These are phyloP conservation scores for Hemerocallis citrina DNA, from an alignment of 106 monocot species.

Conservation along the genomic window DNA sequence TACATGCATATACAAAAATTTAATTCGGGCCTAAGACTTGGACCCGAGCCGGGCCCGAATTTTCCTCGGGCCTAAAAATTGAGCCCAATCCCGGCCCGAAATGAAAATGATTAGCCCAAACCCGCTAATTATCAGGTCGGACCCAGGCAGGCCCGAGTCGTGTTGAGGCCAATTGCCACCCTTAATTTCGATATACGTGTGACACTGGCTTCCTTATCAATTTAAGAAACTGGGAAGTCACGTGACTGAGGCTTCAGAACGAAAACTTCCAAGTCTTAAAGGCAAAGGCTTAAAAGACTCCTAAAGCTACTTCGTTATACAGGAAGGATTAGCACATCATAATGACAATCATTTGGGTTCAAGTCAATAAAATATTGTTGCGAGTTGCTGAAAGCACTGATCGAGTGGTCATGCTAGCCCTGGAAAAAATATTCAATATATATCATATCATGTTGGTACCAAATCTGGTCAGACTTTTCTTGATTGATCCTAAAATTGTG, in stretches of 20 bases:
- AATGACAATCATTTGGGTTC: neutral
- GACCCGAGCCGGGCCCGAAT: neutral
- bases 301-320: neutral
- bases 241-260: neutral
- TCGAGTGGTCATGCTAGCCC: neutral
- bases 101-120: neutral
- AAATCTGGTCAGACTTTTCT: slow-evolving; percentile 6
- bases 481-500: neutral
- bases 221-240: neutral
- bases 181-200: neutral
- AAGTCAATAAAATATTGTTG: neutral
- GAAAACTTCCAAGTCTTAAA: neutral
- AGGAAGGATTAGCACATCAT: neutral
- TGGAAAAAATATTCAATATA: neutral
- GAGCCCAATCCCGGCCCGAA: neutral
- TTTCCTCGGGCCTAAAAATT: neutral
- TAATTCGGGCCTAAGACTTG: too few relatives aligned
- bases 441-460: neutral
- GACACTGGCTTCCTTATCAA: neutral
- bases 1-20: too few relatives aligned
- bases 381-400: neutral
- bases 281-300: neutral
- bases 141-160: too few relatives aligned
- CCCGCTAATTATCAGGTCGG: too few relatives aligned
- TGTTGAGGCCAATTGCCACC: too few relatives aligned